Evolutionary conservation across 2,329 filamentous ascomycete species (phyloP).

Genomic region (Emergomyces pasteurianus): DNA sequence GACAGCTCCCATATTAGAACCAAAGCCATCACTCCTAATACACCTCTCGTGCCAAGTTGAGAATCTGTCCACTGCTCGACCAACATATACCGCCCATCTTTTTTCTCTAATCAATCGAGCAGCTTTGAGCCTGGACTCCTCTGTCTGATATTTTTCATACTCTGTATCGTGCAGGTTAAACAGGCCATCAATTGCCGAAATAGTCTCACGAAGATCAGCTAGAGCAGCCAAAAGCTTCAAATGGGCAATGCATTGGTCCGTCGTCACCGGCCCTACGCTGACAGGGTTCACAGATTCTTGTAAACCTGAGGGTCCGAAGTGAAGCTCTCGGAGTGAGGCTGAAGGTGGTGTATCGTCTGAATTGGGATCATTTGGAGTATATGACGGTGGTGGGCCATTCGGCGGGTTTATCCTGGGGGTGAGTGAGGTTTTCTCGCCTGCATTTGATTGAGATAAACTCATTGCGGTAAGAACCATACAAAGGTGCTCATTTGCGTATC

Average conservation of each 20-base stretch:
- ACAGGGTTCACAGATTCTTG: background rate
- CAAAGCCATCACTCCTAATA: slow-evolving; percentile 10
- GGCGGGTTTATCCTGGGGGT: too few relatives aligned
- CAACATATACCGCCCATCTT: slow-evolving; percentile 59
- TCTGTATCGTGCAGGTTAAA: slow-evolving; percentile 50
- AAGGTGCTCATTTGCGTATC: background rate
- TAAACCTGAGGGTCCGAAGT: background rate
- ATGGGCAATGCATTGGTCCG: slow-evolving; percentile 56
- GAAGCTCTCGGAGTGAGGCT: slow-evolving; percentile 1
- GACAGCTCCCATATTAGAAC: slow-evolving; percentile 2
- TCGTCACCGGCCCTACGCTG: slow-evolving; percentile 16
- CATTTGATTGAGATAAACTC: background rate
- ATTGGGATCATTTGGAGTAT: background rate
- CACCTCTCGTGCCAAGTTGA: slow-evolving; percentile 49
- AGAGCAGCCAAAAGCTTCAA: slow-evolving; percentile 61
- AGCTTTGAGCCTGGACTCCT: slow-evolving; percentile 28
- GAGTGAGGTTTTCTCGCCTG: background rate
- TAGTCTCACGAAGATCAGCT: slow-evolving; percentile 52
- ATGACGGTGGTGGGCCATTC: background rate
- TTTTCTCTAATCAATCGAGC: slow-evolving; percentile 54
- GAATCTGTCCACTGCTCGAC: slow-evolving; percentile 57
- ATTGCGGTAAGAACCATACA: background rate
- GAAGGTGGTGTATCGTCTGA: background rate
- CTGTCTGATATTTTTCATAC: slow-evolving; percentile 21
- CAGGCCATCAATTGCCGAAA: slow-evolving; percentile 55